Evolutionary conservation across 2,329 filamentous ascomycete species (phyloP).

Genomic region (Epichloe baconii): DNA sequence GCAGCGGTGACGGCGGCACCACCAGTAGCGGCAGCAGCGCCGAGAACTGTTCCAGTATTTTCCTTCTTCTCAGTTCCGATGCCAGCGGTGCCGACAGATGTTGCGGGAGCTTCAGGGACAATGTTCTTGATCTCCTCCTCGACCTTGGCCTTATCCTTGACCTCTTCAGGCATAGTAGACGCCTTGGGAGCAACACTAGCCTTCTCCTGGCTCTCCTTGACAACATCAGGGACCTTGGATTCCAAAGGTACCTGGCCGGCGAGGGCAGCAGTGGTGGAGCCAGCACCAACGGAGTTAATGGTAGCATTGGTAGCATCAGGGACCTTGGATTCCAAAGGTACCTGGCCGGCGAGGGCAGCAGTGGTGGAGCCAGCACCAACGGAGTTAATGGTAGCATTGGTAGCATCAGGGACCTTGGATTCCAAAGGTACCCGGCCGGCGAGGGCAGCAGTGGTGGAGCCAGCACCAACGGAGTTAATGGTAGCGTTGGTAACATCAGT

Average conservation of each 20-base stretch:
- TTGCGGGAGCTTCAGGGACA: constrained; percentile 46
- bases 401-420: constrained; percentile 19
- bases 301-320: not conserved
- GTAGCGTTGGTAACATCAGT: constrained; percentile 24
- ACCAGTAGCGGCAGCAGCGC: constrained; percentile 25
- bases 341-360: too few species aligned
- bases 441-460: constrained; percentile 54
- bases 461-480: constrained; percentile 38
- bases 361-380: too few species aligned
- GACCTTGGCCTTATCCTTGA: constrained; percentile 56
- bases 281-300: too few species aligned
- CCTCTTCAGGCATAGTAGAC: constrained; percentile 49
- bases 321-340: too few species aligned
- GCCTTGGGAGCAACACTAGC: constrained; percentile 54
- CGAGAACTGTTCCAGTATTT: constrained; percentile 17
- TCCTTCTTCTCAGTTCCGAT: constrained; percentile 41
- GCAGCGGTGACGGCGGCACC: constrained; percentile 24
- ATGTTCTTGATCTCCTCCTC: constrained; percentile 59
- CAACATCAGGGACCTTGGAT: constrained; percentile 25
- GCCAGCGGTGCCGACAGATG: constrained; percentile 41
- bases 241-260: too few species aligned
- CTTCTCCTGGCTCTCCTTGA: constrained; percentile 59
- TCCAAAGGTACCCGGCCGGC: constrained; percentile 57
- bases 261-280: too few species aligned
- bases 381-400: too few species aligned